A percentile compares a stretch with the other conserved stretches of the same genome.
These are phyloP conservation scores for Proliferodiscus dingleyae DNA, from an alignment of 2,329 filamentous ascomycete genomes.

Conservation along the genomic window DNA sequence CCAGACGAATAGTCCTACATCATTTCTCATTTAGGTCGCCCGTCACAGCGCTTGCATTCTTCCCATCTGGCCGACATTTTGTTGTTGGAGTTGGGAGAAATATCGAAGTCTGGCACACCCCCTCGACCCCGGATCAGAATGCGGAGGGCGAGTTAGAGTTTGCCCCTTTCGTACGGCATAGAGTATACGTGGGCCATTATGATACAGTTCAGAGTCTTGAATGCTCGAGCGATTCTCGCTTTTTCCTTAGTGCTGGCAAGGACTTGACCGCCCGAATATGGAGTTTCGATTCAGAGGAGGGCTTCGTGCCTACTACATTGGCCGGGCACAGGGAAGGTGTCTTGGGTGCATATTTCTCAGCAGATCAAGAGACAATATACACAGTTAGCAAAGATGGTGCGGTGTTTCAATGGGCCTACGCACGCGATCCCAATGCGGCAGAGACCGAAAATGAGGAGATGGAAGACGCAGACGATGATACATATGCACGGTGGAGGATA, in stretches of 20 bases:
- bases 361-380: conserved; percentile 91
- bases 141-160: conserved; percentile 83
- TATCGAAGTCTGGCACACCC: conserved; percentile 94
- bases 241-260: conserved; percentile 88
- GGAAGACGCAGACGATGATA: conserved; percentile 55
- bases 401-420: conserved; percentile 88
- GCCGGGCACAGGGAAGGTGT: conserved; percentile 88
- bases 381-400: conserved; percentile 97
- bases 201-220: conserved; percentile 81
- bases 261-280: conserved; percentile 92
- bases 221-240: conserved; percentile 94
- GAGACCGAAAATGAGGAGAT: conserved; percentile 51
- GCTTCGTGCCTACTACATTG: conserved; percentile 83
- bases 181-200: conserved; percentile 82
- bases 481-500: conserved; percentile 82
- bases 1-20: conserved; percentile 79
- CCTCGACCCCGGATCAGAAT: conserved; percentile 77
- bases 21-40: conserved; percentile 91
- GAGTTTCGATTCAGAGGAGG: conserved; percentile 83
- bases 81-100: conserved; percentile 81
- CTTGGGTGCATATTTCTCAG: conserved; percentile 93
- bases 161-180: conserved; percentile 86
- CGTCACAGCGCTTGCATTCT: conserved; percentile 81
- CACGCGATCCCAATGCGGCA: conserved; percentile 51
- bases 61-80: conserved; percentile 86